Base-by-base conservation (phyloP, 805 yeast species). In the Myxozyma nipponensis region DNA sequence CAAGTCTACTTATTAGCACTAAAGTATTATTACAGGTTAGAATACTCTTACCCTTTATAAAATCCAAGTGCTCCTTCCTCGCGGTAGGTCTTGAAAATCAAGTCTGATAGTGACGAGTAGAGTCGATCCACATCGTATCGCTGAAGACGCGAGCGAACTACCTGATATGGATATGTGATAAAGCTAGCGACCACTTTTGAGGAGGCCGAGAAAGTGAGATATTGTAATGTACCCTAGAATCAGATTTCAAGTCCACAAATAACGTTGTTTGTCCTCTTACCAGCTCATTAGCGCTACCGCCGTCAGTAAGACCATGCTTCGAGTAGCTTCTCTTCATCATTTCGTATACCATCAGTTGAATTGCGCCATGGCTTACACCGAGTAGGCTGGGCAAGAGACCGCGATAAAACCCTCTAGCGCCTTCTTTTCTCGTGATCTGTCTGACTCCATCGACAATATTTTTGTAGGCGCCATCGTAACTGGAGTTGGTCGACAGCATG, bases 281-380 rank as follows among this genome's bases (percentile, higher is more conserved):
- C 39, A 43, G 39, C 28, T 41, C 39, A 18, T 21, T 35, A 19
- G 37, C 2, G 30, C 10, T 23, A 3, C 23, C 26, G 15, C 34
- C 24, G 42, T 10, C 25, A 6, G 25, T 3, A 4, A 22, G 17
- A 13, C 28, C 7, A 10, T n/a, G n/a, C n/a, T n/a, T 26, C 10
- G 23, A 25, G 39, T 48, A 50, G 42, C 44, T 38, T 13, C 24
- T 65, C 63, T 90, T 91, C 47, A 87, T 62, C 9, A 85, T 77
- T 62, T 91, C 97, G 63, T 93, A 93, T 23, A 89, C 69, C 23
- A 95, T 79, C 63, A 93, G 84, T 62, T 93, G 96, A 4, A 93
- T 66, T 2, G 95, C 88, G 4, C 95, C 95, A 65, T 93, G 98
- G 13, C 84, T 77, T 1, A 93, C 95, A 52, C 87, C 89, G 43